Conservation (phyloP, 2,329 filamentous ascomycete genomes). For the Epichloe elymi region DNA sequence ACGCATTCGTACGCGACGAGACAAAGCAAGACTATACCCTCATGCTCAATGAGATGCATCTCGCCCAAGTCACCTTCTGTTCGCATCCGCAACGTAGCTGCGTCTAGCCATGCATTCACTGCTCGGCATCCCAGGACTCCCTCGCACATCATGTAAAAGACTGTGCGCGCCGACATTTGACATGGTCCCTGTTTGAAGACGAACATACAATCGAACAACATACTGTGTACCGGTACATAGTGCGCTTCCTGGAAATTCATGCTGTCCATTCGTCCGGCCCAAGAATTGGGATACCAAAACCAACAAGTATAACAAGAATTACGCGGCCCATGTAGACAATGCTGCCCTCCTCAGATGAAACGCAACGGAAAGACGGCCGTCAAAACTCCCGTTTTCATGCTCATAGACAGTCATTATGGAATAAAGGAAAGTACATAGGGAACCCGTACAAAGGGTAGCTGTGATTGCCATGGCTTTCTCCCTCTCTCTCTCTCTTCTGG, state of each 20-base stretch:
- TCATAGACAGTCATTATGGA: constrained; percentile 4
- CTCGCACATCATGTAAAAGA: too few species aligned
- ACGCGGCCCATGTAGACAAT: neutral
- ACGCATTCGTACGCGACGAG: too few species aligned
- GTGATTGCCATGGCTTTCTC: neutral
- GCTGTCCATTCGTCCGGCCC: neutral
- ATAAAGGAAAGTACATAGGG: neutral
- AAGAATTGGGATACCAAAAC: neutral
- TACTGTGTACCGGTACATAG: neutral
- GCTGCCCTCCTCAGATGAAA: neutral
- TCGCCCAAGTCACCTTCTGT: too few species aligned
- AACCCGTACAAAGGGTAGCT: neutral
- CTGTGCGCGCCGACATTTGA: neutral
- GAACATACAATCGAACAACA: neutral
- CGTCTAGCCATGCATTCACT: too few species aligned
- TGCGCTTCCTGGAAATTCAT: neutral
- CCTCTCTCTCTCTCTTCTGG: neutral
- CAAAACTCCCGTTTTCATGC: constrained; percentile 5
- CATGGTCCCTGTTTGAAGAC: neutral
- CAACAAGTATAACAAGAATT: too few species aligned
- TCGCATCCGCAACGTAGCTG: too few species aligned
- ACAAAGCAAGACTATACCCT: too few species aligned
- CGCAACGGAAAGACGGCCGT: neutral
- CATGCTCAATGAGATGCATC: too few species aligned
- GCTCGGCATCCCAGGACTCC: too few species aligned